These are phyloP conservation scores for Phytophthora europaea DNA, from an alignment of 352 stramenopile genomes.

Conservation along the genomic window DNA sequence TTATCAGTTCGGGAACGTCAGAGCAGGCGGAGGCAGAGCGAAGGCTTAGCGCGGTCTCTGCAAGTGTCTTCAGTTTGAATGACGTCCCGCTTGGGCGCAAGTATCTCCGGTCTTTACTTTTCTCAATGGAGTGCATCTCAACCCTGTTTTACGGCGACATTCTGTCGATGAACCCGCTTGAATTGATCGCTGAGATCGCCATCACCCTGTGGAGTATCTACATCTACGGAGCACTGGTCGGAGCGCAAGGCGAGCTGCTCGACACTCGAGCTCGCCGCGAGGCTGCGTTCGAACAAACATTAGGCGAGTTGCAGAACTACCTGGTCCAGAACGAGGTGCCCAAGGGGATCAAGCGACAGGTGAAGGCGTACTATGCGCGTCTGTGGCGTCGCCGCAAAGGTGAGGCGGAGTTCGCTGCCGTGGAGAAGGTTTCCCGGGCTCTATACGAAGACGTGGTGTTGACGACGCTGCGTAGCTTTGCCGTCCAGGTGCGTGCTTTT, in stretches of 20 bases:
- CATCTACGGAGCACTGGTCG: constrained; percentile 74
- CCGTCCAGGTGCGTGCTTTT: constrained; percentile 60
- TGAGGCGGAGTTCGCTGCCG: constrained; percentile 62
- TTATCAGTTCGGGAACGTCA: constrained; percentile 11
- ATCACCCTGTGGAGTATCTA: constrained; percentile 78
- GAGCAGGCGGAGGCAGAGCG: constrained; percentile 11
- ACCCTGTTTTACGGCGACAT: constrained; percentile 81
- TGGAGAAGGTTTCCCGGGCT: constrained; percentile 54
- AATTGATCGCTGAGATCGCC: constrained; percentile 63
- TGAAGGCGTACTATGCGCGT: constrained; percentile 79
- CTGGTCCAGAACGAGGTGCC: constrained; percentile 74
- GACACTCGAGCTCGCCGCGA: constrained; percentile 55
- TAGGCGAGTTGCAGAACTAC: constrained; percentile 78
- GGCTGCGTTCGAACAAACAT: constrained; percentile 71
- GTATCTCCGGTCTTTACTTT: constrained; percentile 73
- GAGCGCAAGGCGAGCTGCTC: constrained; percentile 63
- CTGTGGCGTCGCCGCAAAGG: constrained; percentile 66
- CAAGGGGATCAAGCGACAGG: constrained; percentile 70
- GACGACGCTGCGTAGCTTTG: constrained; percentile 55
- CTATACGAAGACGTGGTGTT: constrained; percentile 75
- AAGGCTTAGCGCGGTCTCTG: constrained; percentile 15
- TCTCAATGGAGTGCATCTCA: constrained; percentile 72
- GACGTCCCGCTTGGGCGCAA: constrained; percentile 57
- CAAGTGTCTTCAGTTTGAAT: constrained; percentile 5
- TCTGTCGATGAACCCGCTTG: constrained; percentile 70